These are phyloP conservation scores for Termitomyces sp. DNA, from an alignment of 768 basidiomycete species.

Conservation along the genomic window DNA sequence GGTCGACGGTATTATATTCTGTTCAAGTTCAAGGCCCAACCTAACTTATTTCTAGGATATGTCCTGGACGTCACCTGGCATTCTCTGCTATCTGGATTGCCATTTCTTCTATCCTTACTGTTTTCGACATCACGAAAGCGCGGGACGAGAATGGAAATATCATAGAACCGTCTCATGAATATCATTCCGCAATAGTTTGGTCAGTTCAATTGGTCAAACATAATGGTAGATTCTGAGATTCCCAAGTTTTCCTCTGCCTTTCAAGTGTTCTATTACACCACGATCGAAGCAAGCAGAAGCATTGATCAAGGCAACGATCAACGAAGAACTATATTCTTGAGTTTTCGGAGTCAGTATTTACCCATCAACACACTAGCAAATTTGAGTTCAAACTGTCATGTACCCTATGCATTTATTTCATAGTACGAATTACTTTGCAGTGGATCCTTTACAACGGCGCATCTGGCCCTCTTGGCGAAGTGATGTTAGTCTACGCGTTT, in stretches of 20 bases:
- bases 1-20: slow-evolving; percentile 15
- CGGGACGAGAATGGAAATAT: slow-evolving; percentile 15
- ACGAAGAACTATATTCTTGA: background rate
- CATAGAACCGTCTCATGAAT: slow-evolving; percentile 12
- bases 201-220: background rate
- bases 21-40: too few species aligned
- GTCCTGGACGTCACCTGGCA: too few species aligned
- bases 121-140: slow-evolving; percentile 23
- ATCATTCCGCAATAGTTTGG: slow-evolving; percentile 5
- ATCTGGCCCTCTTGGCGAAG: too few species aligned
- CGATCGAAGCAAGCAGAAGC: slow-evolving; percentile 4
- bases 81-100: slow-evolving; percentile 27
- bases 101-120: slow-evolving; percentile 24
- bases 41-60: background rate
- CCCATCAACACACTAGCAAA: too few species aligned
- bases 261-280: slow-evolving; percentile 7
- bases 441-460: too few species aligned
- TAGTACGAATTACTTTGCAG: too few species aligned
- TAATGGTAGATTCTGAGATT: background rate
- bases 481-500: too few species aligned
- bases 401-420: too few species aligned
- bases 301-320: background rate
- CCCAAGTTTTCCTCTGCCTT: too few species aligned
- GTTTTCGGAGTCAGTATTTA: too few species aligned
- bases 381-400: too few species aligned